Evolutionary conservation across 768 basidiomycete species (phyloP).

Genomic region (Russula lepida): DNA sequence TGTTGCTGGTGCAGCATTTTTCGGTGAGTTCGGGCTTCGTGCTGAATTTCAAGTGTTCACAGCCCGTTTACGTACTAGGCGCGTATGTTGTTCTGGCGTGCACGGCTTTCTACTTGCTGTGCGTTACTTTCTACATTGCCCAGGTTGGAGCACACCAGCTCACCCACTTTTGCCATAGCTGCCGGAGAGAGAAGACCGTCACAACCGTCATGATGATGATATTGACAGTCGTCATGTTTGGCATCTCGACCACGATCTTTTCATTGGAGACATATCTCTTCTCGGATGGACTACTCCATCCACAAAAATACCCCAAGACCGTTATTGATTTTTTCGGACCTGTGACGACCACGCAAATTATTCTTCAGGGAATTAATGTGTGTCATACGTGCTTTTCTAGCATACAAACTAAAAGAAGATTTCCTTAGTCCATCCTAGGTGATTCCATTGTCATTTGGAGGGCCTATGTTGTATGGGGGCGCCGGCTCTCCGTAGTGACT

Average conservation of each 20-base stretch:
- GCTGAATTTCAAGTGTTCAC: background rate
- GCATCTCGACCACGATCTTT: conserved; percentile 4
- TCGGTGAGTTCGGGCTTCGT: conserved; percentile 2
- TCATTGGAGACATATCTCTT: conserved; percentile 1
- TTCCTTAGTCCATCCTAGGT: conserved; percentile 7
- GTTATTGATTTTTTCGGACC: background rate
- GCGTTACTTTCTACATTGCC: background rate
- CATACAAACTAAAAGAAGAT: background rate
- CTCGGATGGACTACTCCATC: conserved; percentile 5
- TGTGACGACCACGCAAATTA: background rate
- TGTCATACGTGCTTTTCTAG: background rate
- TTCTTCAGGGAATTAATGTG: conserved; percentile 8
- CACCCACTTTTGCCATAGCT: background rate
- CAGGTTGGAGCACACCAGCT: background rate
- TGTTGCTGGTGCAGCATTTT: background rate
- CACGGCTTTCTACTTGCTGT: conserved; percentile 12
- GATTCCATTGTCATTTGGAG: conserved; percentile 19
- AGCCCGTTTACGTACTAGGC: background rate
- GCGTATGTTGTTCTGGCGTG: background rate
- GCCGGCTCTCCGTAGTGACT: conserved; percentile 1
- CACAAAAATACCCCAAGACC: background rate
- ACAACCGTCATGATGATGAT: background rate
- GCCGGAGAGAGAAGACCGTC: conserved; percentile 3
- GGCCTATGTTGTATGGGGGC: conserved; percentile 14
- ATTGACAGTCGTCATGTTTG: conserved; percentile 14